phyloP scores from a whole-genome alignment of 805 yeast species.

The Candida montana region DNA sequence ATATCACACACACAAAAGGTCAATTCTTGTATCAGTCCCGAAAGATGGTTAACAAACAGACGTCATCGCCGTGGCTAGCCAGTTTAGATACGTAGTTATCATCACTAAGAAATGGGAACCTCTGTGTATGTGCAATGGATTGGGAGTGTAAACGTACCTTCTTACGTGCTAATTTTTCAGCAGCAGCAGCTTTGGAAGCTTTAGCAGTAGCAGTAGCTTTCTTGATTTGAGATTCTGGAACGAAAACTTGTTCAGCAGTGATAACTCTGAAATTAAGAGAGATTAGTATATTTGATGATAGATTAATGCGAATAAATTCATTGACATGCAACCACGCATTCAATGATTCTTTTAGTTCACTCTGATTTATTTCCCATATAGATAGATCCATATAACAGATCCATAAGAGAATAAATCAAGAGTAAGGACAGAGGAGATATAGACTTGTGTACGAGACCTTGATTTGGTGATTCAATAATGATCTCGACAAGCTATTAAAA shows the following conservation, averaged over 20 bases:
- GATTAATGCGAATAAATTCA: slow-evolving; percentile 9
- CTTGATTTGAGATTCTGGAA: slow-evolving; percentile 84
- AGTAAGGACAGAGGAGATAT: slow-evolving; percentile 25
- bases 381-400: too few relatives aligned
- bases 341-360: slow-evolving; percentile 16
- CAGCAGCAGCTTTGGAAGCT: slow-evolving; percentile 72
- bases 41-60: slow-evolving; percentile 73
- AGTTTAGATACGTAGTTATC: slow-evolving; percentile 46
- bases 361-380: too few relatives aligned
- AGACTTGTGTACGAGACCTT: slow-evolving; percentile 15
- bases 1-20: too few relatives aligned
- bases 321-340: slow-evolving; percentile 27
- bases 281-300: neutral
- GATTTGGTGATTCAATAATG: slow-evolving; percentile 15
- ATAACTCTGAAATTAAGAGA: slow-evolving; percentile 21
- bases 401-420: neutral
- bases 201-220: slow-evolving; percentile 74
- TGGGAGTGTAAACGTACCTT: slow-evolving; percentile 54
- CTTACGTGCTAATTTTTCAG: slow-evolving; percentile 72
- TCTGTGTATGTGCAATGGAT: too few relatives aligned
- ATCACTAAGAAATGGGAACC: slow-evolving; percentile 27
- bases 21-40: too few relatives aligned
- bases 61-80: slow-evolving; percentile 72
- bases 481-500: slow-evolving; percentile 16
- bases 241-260: slow-evolving; percentile 36